Percentiles rank a stretch among this genome's conserved stretches.
Evolutionary conservation across 2,329 filamentous ascomycete genomes (phyloP).

Genomic region (Didymella arachidicola): DNA sequence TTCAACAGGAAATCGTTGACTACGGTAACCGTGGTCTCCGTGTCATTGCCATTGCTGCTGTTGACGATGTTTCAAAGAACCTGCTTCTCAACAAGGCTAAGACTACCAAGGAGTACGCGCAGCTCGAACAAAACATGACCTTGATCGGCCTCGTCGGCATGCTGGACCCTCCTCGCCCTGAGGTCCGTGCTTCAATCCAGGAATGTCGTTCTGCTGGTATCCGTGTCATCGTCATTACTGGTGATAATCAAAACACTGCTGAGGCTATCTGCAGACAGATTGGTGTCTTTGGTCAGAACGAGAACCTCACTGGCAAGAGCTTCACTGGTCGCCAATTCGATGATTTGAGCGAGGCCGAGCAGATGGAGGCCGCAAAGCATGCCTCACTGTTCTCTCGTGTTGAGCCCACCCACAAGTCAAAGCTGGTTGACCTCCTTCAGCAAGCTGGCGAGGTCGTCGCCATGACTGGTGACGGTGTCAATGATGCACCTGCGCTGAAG

Average conservation of each 20-base stretch:
- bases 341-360: conserved; percentile 76
- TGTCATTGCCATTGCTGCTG: conserved; percentile 88
- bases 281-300: conserved; percentile 82
- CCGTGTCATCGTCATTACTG: conserved; percentile 96
- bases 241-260: conserved; percentile 96
- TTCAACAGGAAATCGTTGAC: conserved; percentile 81
- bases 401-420: conserved; percentile 96
- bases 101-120: conserved; percentile 80
- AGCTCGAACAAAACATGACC: conserved; percentile 93
- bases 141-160: conserved; percentile 93
- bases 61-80: conserved; percentile 77
- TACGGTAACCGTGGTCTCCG: conserved; percentile 94
- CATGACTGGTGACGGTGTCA: conserved; percentile 99
- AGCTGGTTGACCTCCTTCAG: conserved; percentile 94
- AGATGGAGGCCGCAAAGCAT: conserved; percentile 82
- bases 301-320: conserved; percentile 89
- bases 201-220: conserved; percentile 95
- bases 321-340: conserved; percentile 97
- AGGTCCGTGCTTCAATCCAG: conserved; percentile 84
- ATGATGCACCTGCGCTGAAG: conserved; percentile 96
- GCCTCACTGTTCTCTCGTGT: conserved; percentile 96
- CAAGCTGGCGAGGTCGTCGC: conserved; percentile 92
- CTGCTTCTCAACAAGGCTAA: conserved; percentile 77
- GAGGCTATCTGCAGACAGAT: conserved; percentile 98
- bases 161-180: conserved; percentile 93